Evolutionary conservation across 208 protist species (phyloP).

Genomic region (Trypanosoma caninum): DNA sequence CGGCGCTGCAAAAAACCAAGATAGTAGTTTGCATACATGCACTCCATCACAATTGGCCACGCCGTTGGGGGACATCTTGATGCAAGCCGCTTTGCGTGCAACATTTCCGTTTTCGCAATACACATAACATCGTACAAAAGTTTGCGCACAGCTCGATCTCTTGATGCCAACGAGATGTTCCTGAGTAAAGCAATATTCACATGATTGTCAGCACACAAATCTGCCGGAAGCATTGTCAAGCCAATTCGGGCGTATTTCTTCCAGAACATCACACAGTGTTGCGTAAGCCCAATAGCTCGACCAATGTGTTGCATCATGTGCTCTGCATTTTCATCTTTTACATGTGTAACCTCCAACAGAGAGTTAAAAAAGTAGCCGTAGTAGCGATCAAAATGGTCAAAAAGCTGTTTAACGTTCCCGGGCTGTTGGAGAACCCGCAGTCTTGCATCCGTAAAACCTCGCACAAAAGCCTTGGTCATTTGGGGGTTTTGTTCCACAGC

Average conservation of each 20-base stretch:
- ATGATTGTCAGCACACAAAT: slow-evolving; percentile 85
- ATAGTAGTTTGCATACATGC: slow-evolving; percentile 86
- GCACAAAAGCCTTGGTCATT: slow-evolving; percentile 87
- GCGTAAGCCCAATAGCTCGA: slow-evolving; percentile 74
- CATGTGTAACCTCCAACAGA: slow-evolving; percentile 69
- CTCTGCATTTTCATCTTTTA: slow-evolving; percentile 81
- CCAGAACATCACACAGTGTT: slow-evolving; percentile 91
- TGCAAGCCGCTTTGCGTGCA: slow-evolving; percentile 69
- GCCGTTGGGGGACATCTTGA: slow-evolving; percentile 54
- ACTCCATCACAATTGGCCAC: slow-evolving; percentile 87
- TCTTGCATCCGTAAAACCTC: slow-evolving; percentile 84
- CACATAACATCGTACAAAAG: slow-evolving; percentile 85
- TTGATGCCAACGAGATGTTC: slow-evolving; percentile 78
- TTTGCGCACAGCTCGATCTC: slow-evolving; percentile 69
- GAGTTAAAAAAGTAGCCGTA: slow-evolving; percentile 91
- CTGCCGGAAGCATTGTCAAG: slow-evolving; percentile 86
- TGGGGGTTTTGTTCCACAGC: slow-evolving; percentile 61
- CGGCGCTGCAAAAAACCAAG: slow-evolving; percentile 78
- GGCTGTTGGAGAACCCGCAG: slow-evolving; percentile 82
- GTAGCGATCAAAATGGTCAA: slow-evolving; percentile 90
- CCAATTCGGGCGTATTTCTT: slow-evolving; percentile 88
- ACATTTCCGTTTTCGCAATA: slow-evolving; percentile 82
- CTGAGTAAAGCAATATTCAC: slow-evolving; percentile 83
- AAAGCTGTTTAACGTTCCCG: slow-evolving; percentile 84
- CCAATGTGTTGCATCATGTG: slow-evolving; percentile 86